These are phyloP conservation scores for Pseudogymnoascus verrucosus DNA, from an alignment of 2,329 filamentous ascomycete genomes.

Conservation along the genomic window DNA sequence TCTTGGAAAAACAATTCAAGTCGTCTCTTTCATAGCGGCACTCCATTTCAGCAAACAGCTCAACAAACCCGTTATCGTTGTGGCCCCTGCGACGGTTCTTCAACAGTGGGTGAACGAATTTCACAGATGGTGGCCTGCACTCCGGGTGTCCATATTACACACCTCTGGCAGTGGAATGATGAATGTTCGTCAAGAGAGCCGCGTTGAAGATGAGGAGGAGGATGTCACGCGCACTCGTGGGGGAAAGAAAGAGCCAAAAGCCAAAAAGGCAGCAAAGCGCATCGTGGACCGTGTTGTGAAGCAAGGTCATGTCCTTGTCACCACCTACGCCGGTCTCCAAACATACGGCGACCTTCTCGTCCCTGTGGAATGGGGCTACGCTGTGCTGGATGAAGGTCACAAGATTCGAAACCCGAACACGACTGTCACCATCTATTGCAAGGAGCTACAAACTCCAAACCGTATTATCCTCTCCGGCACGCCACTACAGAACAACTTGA, in stretches of 20 bases:
- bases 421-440: constrained; percentile 89
- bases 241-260: constrained; percentile 39
- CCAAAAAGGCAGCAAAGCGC: constrained; percentile 62
- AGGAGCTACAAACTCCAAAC: constrained; percentile 83
- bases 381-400: constrained; percentile 92
- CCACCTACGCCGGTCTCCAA: constrained; percentile 92
- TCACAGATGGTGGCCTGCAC: constrained; percentile 98
- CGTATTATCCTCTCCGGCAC: constrained; percentile 91
- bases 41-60: constrained; percentile 87
- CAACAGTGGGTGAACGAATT: constrained; percentile 99
- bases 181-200: constrained; percentile 61
- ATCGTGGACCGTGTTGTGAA: constrained; percentile 76
- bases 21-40: constrained; percentile 74
- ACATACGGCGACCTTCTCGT: constrained; percentile 80
- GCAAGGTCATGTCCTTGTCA: constrained; percentile 87
- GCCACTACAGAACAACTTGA: constrained; percentile 94
- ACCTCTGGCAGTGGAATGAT: constrained; percentile 96
- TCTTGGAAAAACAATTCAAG: constrained; percentile 69
- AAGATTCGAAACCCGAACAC: constrained; percentile 97
- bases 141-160: constrained; percentile 90
- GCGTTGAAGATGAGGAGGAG: constrained; percentile 45
- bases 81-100: constrained; percentile 89
- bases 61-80: constrained; percentile 77
- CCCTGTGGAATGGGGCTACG: constrained; percentile 83
- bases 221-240: constrained; percentile 37